Conservation (phyloP, 225 moss, liverwort and hornwort genomes). For the Takakia lepidozioides region DNA sequence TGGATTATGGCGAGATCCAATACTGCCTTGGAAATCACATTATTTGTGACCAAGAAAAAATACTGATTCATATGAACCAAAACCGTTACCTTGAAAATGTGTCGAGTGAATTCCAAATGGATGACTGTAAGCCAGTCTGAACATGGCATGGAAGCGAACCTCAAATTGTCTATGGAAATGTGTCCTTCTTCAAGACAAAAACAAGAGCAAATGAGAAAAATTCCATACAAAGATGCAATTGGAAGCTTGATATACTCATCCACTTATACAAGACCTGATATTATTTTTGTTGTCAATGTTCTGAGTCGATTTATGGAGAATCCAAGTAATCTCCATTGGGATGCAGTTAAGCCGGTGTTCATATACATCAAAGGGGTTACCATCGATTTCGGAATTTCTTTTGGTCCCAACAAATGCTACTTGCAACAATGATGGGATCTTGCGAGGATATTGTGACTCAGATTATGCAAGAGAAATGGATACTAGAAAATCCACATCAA, state of each 20-base stretch:
- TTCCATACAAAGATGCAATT: neutral
- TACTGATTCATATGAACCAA: neutral
- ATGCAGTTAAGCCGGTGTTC: neutral
- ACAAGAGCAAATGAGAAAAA: neutral
- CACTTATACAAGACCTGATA: slow-evolving; percentile 4
- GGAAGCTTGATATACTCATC: neutral
- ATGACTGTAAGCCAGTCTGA: neutral
- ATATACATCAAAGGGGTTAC: neutral
- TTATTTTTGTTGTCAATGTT: neutral
- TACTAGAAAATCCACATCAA: neutral
- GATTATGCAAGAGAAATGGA: neutral
- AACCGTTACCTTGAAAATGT: neutral
- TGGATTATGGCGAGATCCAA: neutral
- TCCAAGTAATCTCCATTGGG: neutral
- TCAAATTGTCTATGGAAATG: neutral
- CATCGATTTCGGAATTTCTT: neutral
- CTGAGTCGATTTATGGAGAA: neutral
- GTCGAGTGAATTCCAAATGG: neutral
- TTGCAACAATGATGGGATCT: neutral
- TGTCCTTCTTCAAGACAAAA: neutral
- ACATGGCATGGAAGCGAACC: slow-evolving; percentile 1
- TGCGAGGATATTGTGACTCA: neutral
- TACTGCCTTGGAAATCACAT: neutral
- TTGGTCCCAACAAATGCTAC: too few relatives aligned
- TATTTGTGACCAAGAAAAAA: neutral